Percentiles rank a stretch among this genome's conserved stretches.
Conservation (phyloP, 208 protist genomes). For the Leishmania gerbilli region DNA sequence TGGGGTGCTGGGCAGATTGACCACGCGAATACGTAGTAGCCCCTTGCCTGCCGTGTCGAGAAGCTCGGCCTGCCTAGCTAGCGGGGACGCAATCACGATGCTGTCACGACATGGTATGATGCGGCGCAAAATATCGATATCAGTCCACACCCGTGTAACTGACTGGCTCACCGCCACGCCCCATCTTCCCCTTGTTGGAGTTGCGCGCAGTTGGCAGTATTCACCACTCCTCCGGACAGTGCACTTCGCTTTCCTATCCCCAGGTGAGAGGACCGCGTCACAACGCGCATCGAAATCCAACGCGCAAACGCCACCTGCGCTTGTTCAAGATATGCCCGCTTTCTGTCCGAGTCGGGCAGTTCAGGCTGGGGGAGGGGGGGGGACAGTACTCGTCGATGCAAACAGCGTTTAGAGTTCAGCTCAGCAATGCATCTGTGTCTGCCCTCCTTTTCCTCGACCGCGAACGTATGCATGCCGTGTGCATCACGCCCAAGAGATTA, state of each 20-base stretch:
- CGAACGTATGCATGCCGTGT: background rate
- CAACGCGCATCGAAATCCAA: background rate
- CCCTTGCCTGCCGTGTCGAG: background rate
- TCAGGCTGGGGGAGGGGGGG: background rate
- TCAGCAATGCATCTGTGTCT: background rate
- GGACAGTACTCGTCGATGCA: no score
- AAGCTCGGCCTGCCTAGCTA: background rate
- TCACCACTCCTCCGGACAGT: background rate
- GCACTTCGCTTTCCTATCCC: background rate
- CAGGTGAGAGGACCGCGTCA: background rate
- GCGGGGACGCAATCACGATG: background rate
- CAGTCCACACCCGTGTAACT: background rate
- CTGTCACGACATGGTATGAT: background rate
- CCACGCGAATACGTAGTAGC: background rate
- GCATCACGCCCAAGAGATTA: background rate
- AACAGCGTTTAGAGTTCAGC: no score
- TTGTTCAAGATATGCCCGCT: background rate
- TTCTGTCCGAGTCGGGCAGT: background rate
- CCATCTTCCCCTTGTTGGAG: background rate
- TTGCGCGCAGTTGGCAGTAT: background rate
- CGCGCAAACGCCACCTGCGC: background rate
- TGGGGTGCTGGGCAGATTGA: background rate
- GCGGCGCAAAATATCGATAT: background rate
- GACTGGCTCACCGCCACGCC: background rate
- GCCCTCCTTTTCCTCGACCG: background rate